Evolutionary conservation across 2,329 filamentous ascomycete genomes (phyloP).

Genomic region (Escovopsis sp.): DNA sequence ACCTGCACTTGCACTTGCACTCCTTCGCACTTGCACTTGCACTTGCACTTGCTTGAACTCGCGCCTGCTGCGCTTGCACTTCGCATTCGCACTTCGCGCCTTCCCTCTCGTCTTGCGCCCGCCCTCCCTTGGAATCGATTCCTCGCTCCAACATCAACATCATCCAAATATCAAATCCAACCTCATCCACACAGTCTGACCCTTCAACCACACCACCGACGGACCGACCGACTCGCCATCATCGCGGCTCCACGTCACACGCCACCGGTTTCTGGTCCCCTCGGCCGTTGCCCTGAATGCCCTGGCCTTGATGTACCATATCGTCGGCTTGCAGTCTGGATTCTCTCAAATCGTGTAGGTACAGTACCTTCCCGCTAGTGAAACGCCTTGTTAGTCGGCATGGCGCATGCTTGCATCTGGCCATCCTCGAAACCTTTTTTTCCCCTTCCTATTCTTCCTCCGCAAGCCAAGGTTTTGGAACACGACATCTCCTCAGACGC

Average conservation of each 20-base stretch:
- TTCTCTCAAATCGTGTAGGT: not conserved
- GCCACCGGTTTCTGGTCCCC: not conserved
- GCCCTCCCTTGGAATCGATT: not conserved
- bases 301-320: not conserved
- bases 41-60: no score
- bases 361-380: not conserved
- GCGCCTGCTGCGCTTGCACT: not conserved
- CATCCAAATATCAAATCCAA: not conserved
- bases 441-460: not conserved
- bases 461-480: no score
- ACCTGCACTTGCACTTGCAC: constrained; percentile 8
- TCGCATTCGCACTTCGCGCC: not conserved
- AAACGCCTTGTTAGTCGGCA: not conserved
- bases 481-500: no score
- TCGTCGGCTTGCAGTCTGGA: not conserved
- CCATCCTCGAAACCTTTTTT: not conserved
- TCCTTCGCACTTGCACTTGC: not conserved
- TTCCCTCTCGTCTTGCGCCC: constrained; percentile 1
- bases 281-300: constrained; percentile 2
- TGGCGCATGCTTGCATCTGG: constrained; percentile 1
- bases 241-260: no score
- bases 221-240: no score
- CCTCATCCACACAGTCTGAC: no score
- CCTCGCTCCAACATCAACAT: constrained; percentile 13
- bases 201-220: no score